These are phyloP conservation scores for Mycocentrospora acerina DNA, from an alignment of 2,329 filamentous ascomycete genomes.

Conservation along the genomic window DNA sequence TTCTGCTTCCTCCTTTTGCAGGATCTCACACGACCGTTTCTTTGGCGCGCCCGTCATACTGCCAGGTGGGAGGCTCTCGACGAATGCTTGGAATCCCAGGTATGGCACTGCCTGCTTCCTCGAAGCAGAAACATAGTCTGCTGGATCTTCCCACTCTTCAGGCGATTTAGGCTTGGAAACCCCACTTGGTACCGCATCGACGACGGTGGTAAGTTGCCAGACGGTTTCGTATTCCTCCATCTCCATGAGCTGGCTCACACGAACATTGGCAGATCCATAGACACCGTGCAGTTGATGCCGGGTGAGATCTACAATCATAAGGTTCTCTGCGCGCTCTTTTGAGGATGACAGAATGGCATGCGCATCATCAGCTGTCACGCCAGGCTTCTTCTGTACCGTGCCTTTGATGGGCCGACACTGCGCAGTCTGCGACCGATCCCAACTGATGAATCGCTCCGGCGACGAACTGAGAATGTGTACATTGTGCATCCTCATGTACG, in stretches of 20 bases:
- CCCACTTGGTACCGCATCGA: constrained; percentile 61
- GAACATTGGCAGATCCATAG: constrained; percentile 71
- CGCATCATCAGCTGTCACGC: constrained; percentile 71
- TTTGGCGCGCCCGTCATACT: constrained; percentile 98
- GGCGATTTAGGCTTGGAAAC: constrained; percentile 27
- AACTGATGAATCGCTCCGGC: constrained; percentile 84
- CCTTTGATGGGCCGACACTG: constrained; percentile 95
- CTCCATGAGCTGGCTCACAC: constrained; percentile 75
- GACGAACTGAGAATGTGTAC: constrained; percentile 77
- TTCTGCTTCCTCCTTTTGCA: constrained; percentile 66
- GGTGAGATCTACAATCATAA: constrained; percentile 98
- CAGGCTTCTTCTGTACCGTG: constrained; percentile 77
- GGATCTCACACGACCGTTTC: constrained; percentile 83
- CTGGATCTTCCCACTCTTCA: constrained; percentile 35
- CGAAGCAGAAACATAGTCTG: constrained; percentile 18
- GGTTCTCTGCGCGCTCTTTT: constrained; percentile 92
- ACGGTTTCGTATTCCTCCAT: constrained; percentile 91
- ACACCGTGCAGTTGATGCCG: constrained; percentile 89
- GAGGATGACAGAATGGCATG: constrained; percentile 71
- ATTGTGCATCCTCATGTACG: constrained; percentile 68
- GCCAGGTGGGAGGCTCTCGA: constrained; percentile 78
- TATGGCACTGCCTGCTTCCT: constrained; percentile 15
- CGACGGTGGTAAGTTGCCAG: constrained; percentile 86
- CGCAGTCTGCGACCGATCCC: constrained; percentile 61
- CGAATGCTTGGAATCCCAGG: constrained; percentile 74